Percentiles rank a stretch among this genome's conserved stretches.
These are phyloP conservation scores for Paracorniculantispora psalliotae DNA, from an alignment of 2,329 filamentous ascomycete species.

Conservation along the genomic window DNA sequence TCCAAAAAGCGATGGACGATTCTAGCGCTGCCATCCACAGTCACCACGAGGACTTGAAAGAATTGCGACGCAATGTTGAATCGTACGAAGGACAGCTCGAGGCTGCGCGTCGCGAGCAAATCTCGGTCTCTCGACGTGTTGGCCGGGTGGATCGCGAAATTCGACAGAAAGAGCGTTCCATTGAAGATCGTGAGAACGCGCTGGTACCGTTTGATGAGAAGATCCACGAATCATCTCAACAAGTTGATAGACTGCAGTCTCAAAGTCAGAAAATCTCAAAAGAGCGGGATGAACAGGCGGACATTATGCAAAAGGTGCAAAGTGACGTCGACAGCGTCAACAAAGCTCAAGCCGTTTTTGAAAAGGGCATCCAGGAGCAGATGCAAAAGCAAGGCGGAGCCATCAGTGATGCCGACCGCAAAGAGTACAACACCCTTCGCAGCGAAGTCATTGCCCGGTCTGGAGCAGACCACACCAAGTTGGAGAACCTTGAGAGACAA, in stretches of 20 bases:
- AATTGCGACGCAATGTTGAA: constrained; percentile 82
- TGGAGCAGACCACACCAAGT: constrained; percentile 72
- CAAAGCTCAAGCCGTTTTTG: constrained; percentile 83
- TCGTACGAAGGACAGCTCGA: constrained; percentile 77
- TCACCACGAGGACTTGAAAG: constrained; percentile 91
- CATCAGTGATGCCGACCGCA: constrained; percentile 78
- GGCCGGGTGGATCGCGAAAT: constrained; percentile 80
- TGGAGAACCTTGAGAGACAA: constrained; percentile 83
- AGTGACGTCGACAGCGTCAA: constrained; percentile 81
- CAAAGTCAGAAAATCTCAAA: constrained; percentile 67
- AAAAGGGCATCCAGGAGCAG: constrained; percentile 78
- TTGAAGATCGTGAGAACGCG: constrained; percentile 80
- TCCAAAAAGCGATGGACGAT: constrained; percentile 88
- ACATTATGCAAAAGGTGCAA: constrained; percentile 65
- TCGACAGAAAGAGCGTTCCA: constrained; percentile 76
- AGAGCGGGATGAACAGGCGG: constrained; percentile 68
- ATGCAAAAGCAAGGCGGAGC: constrained; percentile 83
- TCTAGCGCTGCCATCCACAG: constrained; percentile 86
- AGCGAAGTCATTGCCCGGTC: constrained; percentile 81
- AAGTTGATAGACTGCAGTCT: constrained; percentile 62
- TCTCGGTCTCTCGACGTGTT: constrained; percentile 69
- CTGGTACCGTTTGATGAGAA: constrained; percentile 91
- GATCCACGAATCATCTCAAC: constrained; percentile 69
- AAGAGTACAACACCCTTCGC: constrained; percentile 81
- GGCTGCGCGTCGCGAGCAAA: constrained; percentile 76